Percentiles rank a stretch among this genome's conserved stretches.
phyloP scores from a whole-genome alignment of 1,139 yeast species.

The Candida sp. region DNA sequence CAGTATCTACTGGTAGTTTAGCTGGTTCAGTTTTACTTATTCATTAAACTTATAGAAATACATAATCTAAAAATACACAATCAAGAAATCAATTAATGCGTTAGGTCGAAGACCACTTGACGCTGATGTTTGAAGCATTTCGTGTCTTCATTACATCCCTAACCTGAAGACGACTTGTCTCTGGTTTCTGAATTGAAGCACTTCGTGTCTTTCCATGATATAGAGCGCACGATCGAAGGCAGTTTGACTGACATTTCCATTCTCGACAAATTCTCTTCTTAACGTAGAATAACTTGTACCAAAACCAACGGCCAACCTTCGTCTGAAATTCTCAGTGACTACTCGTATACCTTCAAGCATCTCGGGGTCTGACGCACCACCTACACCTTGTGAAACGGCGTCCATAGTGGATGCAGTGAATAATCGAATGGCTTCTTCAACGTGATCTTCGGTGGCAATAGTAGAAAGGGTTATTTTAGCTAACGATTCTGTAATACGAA shows the following conservation, averaged over 20 bases:
- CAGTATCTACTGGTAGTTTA: not conserved
- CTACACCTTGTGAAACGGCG: slow-evolving; percentile 85
- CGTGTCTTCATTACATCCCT: slow-evolving; percentile 47
- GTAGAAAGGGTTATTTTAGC: slow-evolving; percentile 86
- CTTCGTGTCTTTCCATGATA: slow-evolving; percentile 82
- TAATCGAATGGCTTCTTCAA: slow-evolving; percentile 90
- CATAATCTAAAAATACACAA: not conserved
- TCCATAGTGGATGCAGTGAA: slow-evolving; percentile 98
- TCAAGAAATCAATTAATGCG: too few species aligned
- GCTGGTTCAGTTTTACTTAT: not conserved
- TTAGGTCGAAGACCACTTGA: too few species aligned
- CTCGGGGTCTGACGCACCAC: slow-evolving; percentile 44
- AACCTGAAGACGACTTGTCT: slow-evolving; percentile 81
- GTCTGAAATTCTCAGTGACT: slow-evolving; percentile 81
- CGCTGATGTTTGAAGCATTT: not conserved
- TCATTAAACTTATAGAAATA: not conserved
- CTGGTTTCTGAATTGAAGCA: slow-evolving; percentile 84
- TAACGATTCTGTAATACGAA: slow-evolving; percentile 91
- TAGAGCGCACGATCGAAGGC: slow-evolving; percentile 84
- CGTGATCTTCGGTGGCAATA: slow-evolving; percentile 84
- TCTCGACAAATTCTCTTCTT: slow-evolving; percentile 78
- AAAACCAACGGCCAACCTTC: slow-evolving; percentile 96
- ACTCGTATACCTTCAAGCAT: slow-evolving; percentile 67
- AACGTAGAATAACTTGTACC: slow-evolving; percentile 86
- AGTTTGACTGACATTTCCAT: slow-evolving; percentile 59